Percentiles rank a stretch among this genome's conserved stretches.
phyloP scores from a whole-genome alignment of 2,329 filamentous ascomycete species.

The Scytalidium lignicola region DNA sequence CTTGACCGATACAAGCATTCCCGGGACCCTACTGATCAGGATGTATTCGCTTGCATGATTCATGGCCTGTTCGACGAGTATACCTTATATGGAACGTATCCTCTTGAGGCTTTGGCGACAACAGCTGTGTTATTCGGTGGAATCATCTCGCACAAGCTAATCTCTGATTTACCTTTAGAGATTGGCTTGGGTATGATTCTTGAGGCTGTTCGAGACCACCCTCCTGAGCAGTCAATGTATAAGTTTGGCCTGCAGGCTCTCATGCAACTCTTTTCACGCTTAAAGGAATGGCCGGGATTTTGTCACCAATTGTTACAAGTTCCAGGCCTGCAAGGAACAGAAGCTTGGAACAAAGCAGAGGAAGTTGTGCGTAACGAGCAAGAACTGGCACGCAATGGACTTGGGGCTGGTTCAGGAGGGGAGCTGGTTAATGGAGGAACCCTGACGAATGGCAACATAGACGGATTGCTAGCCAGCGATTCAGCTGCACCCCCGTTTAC shows the following conservation, averaged over 20 bases:
- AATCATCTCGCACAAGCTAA: slow-evolving; percentile 88
- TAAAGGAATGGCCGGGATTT: slow-evolving; percentile 93
- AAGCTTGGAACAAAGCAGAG: slow-evolving; percentile 77
- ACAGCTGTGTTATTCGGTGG: slow-evolving; percentile 96
- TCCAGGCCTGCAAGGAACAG: slow-evolving; percentile 74
- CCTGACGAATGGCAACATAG: slow-evolving; percentile 65
- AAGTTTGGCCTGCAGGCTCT: slow-evolving; percentile 96
- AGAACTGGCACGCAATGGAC: slow-evolving; percentile 50
- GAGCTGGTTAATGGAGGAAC: slow-evolving; percentile 39
- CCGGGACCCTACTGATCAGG: slow-evolving; percentile 76
- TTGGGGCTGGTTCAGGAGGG: slow-evolving; percentile 38
- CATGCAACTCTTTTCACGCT: slow-evolving; percentile 76
- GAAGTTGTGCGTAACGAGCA: slow-evolving; percentile 69
- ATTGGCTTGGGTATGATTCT: slow-evolving; percentile 96
- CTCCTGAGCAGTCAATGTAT: slow-evolving; percentile 85
- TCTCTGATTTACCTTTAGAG: slow-evolving; percentile 84
- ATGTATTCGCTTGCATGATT: slow-evolving; percentile 97
- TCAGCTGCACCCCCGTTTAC: slow-evolving; percentile 66
- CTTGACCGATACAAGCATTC: slow-evolving; percentile 87
- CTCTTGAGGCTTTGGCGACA: slow-evolving; percentile 89
- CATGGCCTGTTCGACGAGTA: slow-evolving; percentile 97
- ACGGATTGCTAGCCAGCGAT: slow-evolving; percentile 56
- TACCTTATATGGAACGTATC: slow-evolving; percentile 90
- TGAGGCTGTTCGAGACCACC: slow-evolving; percentile 86
- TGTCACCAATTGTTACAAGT: slow-evolving; percentile 82